Evolutionary conservation across 495 filamentous ascomycete species (phyloP).

Genomic region (Baudoinia panamericana): DNA sequence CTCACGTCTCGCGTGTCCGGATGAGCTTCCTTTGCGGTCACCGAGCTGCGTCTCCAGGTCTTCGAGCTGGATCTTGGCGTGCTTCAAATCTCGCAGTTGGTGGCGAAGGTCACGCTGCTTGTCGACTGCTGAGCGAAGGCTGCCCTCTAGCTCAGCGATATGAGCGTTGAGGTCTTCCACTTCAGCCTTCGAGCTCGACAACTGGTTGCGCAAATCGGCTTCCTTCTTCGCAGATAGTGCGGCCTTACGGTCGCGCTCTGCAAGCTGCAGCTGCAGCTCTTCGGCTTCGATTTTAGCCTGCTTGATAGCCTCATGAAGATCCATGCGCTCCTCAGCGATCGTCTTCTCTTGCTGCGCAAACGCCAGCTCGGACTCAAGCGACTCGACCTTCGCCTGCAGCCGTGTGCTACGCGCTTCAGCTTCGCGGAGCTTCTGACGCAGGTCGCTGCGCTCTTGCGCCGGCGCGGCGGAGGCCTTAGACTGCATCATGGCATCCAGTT

Average conservation of each 20-base stretch:
- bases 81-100: conserved; percentile 14
- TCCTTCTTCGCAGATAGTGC: conserved; percentile 19
- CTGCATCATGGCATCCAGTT: conserved; percentile 22
- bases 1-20: conserved; percentile 19
- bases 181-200: conserved; percentile 18
- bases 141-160: conserved; percentile 14
- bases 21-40: conserved; percentile 18
- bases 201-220: conserved; percentile 33
- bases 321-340: conserved; percentile 48
- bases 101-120: conserved; percentile 23
- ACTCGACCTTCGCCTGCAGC: conserved; percentile 24
- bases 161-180: conserved; percentile 19
- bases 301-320: conserved; percentile 53
- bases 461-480: conserved; percentile 14
- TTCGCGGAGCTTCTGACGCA: conserved; percentile 22
- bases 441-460: conserved; percentile 23
- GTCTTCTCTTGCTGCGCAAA: conserved; percentile 27
- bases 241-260: conserved; percentile 28
- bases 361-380: conserved; percentile 29
- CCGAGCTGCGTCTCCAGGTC: conserved; percentile 13
- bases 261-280: conserved; percentile 45
- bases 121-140: conserved; percentile 1
- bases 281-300: conserved; percentile 54
- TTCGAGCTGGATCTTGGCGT: conserved; percentile 12
- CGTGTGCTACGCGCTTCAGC: conserved; percentile 22